Base-by-base conservation (phyloP, 768 basidiomycete species). In the Rhodotorula taiwanensis region DNA sequence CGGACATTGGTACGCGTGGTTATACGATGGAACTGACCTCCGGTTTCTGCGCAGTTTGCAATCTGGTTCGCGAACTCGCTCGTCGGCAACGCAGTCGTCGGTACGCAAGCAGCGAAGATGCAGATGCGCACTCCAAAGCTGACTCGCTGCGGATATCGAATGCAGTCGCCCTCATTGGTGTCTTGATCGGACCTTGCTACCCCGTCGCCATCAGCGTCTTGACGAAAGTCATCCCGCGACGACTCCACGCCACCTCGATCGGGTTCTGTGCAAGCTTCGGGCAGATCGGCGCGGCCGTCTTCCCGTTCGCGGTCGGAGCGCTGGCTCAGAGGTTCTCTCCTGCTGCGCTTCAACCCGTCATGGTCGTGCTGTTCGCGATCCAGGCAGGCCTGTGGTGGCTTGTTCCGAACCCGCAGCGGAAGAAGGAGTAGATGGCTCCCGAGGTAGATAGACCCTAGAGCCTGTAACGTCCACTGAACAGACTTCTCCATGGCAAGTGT, bases 251-350 rank as follows among this genome's bases (percentile, higher is more conserved):
- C 0, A 4, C 44, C 5, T 14, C 33, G 0, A 62, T 70, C 45
- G 62, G 52, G 0, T 56, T 62, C 34, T 51, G 53, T 33, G 68
- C 64, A 2, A 42, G 60, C 0, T 54, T 66, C 10, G 68, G 62
- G 1, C 57, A 66, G 28, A 16, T 15, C 2, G 56, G 60, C 5
- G 7, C 48, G 2, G 67, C 67, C 1, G 13, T 59, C 31, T 65
- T 58, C 31, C 68, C 68, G 16, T 70, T 70, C 61, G 30, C 52
- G 11, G 65, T 60, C 0, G 68, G 68, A 9, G 68, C 68, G 0
- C 45, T 70, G 0, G 61, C 68, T 1, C 53, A 60, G 34, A 25
- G 21, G 21, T 60, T 56, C 52, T 30, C 34, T 8, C 60, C 68
- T 4, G 30, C 16, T 13, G 68, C 30, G 3, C 64, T 70, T 0